Evolutionary conservation across 2,329 filamentous ascomycete genomes (phyloP).

Genomic region (Pyricularia pennisetigena): DNA sequence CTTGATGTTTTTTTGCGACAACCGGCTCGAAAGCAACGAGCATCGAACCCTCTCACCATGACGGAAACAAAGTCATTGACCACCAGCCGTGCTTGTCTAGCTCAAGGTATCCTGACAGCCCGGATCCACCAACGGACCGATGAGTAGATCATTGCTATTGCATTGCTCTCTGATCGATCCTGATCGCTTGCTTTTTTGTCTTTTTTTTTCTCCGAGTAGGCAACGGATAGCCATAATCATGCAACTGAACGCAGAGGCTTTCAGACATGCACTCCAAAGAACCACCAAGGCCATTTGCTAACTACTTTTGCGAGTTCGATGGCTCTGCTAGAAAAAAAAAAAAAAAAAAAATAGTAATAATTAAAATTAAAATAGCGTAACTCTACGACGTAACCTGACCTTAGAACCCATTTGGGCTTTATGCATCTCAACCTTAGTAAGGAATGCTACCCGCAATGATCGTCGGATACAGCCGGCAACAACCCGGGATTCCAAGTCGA

Average conservation of each 20-base stretch:
- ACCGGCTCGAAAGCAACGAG: background rate
- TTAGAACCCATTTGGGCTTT: background rate
- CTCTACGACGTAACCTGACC: background rate
- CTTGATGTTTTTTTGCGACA: background rate
- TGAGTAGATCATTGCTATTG: background rate
- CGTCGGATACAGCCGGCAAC: background rate
- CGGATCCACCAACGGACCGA: background rate
- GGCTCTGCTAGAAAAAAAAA: no score
- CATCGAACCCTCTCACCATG: background rate
- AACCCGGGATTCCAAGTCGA: background rate
- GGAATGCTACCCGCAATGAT: background rate
- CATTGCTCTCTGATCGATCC: background rate
- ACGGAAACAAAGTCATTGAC: background rate
- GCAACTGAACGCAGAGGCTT: background rate
- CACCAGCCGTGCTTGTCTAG: background rate
- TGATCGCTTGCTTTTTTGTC: background rate
- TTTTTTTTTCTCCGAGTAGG: background rate
- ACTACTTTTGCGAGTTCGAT: background rate
- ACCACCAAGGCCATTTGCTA: background rate
- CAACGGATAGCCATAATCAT: background rate
- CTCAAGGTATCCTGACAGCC: background rate
- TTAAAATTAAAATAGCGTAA: no score
- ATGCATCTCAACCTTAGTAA: background rate
- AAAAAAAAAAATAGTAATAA: no score
- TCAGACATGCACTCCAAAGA: no score